Percentiles rank a stretch among this genome's conserved stretches.
Evolutionary conservation across 192 early-diverging fungal genomes (phyloP).

Genomic region (Coemansia sp.): DNA sequence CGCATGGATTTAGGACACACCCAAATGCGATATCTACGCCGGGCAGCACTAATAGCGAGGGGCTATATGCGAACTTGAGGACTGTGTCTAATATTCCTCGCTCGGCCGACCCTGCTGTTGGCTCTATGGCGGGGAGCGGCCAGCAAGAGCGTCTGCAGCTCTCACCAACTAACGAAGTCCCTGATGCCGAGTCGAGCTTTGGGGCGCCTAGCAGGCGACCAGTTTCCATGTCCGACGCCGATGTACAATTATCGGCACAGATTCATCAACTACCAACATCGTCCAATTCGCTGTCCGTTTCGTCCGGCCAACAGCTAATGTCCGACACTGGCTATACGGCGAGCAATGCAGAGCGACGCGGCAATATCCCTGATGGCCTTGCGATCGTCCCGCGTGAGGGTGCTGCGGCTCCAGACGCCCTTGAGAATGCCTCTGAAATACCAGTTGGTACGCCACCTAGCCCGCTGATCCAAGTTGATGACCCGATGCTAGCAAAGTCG

Average conservation of each 20-base stretch:
- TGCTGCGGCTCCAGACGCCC: not conserved
- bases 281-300: conserved; percentile 7
- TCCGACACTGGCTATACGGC: not conserved
- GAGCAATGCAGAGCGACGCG: not conserved
- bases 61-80: conserved; percentile 33
- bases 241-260: not conserved
- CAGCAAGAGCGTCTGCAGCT: conserved; percentile 3
- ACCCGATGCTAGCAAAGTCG: conserved; percentile 25
- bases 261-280: not conserved
- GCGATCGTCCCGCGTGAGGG: conserved; percentile 3
- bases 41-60: conserved; percentile 35
- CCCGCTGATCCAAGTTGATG: conserved; percentile 42
- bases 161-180: not conserved
- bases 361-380: not conserved
- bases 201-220: not conserved
- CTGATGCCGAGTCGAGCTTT: not conserved
- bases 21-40: conserved; percentile 31
- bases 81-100: conserved; percentile 18
- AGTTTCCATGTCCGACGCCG: not conserved
- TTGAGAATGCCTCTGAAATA: not conserved
- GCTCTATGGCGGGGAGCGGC: not conserved
- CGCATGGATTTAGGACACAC: not conserved
- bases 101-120: not conserved
- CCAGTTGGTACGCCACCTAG: conserved; percentile 32
- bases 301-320: not conserved